Conservation (phyloP, 2,329 filamentous ascomycete genomes). For the Hypoxylon sp. region DNA sequence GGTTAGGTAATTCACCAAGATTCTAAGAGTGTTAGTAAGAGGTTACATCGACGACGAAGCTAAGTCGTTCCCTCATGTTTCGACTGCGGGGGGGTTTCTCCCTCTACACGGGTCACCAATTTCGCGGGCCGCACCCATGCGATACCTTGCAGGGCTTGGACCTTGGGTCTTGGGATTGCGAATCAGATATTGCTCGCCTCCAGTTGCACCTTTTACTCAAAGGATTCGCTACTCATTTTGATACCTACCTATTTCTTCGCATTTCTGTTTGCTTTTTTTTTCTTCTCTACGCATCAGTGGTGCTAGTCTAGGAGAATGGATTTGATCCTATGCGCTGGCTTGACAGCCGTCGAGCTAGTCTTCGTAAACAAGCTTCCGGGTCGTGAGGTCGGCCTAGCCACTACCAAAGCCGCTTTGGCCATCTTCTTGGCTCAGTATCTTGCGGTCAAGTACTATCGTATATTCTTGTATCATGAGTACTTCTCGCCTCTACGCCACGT, state of each 20-base stretch:
- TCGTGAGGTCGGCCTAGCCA: not conserved
- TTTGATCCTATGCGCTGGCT: constrained; percentile 4
- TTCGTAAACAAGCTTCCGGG: no score
- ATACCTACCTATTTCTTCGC: no score
- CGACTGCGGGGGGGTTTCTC: constrained; percentile 8
- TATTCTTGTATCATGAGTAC: constrained; percentile 30
- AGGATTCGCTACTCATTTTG: not conserved
- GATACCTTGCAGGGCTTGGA: not conserved
- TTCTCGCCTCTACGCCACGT: constrained; percentile 32
- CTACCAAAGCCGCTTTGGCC: not conserved
- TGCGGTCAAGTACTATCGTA: constrained; percentile 17
- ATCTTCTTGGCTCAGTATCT: constrained; percentile 29
- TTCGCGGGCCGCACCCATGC: constrained; percentile 1
- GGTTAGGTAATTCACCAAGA: constrained; percentile 3
- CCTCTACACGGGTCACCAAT: constrained; percentile 5
- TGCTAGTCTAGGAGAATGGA: no score
- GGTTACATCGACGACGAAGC: constrained; percentile 8
- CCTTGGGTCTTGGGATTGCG: no score
- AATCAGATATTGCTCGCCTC: constrained; percentile 1
- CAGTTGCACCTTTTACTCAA: constrained; percentile 1
- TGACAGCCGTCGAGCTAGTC: constrained; percentile 1
- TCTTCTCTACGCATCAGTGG: no score
- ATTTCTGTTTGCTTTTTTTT: no score
- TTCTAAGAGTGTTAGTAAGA: constrained; percentile 8
- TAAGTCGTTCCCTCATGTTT: constrained; percentile 2